These are phyloP conservation scores for Hypoxylon fragiforme DNA, from an alignment of 495 filamentous ascomycete species.

Conservation along the genomic window DNA sequence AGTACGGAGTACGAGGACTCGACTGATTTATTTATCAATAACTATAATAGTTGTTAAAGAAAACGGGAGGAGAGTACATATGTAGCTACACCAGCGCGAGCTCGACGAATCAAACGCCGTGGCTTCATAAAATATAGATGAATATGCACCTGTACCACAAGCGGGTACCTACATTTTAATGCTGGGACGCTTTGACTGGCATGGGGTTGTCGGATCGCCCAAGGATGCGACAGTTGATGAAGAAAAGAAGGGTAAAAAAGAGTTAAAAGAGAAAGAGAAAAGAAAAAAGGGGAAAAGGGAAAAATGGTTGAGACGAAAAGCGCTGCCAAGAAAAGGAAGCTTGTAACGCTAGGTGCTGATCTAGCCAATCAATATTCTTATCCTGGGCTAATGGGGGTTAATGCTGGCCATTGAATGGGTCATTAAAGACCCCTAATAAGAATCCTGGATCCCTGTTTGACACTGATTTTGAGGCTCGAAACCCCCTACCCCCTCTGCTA, in stretches of 20 bases:
- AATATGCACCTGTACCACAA: neutral
- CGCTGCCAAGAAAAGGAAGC: constrained; percentile 21
- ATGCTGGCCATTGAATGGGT: neutral
- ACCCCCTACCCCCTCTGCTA: constrained; percentile 7
- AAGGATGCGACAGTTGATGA: constrained; percentile 34
- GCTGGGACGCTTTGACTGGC: constrained; percentile 13
- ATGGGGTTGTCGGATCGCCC: constrained; percentile 37
- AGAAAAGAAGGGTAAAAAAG: constrained; percentile 8
- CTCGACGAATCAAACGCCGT: neutral
- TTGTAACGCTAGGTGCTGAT: constrained; percentile 9
- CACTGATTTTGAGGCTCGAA: constrained; percentile 18
- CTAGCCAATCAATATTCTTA: constrained; percentile 11
- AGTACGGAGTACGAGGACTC: no score
- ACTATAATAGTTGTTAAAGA: neutral
- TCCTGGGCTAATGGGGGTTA: neutral
- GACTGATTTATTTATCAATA: no score
- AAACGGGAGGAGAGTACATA: no score
- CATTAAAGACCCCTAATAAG: constrained; percentile 18
- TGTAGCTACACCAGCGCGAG: no score
- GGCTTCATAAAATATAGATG: neutral
- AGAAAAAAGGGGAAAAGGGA: neutral
- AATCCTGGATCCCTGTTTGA: constrained; percentile 15
- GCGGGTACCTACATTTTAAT: no score
- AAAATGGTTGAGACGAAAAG: constrained; percentile 29
- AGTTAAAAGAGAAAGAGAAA: constrained; percentile 25